Base-by-base conservation (phyloP, 179 eudicot genomes). In the Spergularia azorica region DNA sequence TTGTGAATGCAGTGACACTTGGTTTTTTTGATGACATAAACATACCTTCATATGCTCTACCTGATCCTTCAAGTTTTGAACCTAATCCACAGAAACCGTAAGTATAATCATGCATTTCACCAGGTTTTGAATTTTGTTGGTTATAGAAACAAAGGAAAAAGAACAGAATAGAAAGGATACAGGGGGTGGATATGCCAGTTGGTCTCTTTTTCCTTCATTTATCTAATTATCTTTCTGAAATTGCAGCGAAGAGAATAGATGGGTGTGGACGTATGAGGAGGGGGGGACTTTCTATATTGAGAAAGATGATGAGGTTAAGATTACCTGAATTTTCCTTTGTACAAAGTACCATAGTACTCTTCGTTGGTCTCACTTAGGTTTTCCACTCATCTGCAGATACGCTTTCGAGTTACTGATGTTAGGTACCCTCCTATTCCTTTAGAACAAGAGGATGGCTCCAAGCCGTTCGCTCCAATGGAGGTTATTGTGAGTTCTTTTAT, bases 401-500 rank as follows among this genome's bases (percentile, higher is more conserved):
- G 96, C 62, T 92, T 95, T 74, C 84, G 79, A 54, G 98, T 95
- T 78, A 64, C 79, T 36, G 75, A 72, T 72, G 88, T 95, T 60
- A 83, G 71, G 7, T 95, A 87, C 77, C 97, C 96, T 57, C 36
- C 88, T 38, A 80, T 89, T 74, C 98, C 98, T 6, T 71, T 92
- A 72, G 92, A 90, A 70, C 92, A 85, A 73, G 87, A 85, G 52
- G 82, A 78, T 62, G 88, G 82, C 62, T 18, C 78, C 70, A 91
- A 95, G 80, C 95, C 95, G 18, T 91, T 95, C 84, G 96, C 98
- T 73, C 98, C 97, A 6, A 92, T 95, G 97, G 84, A 87, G 78
- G 74, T 92, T 67, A 83, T 82, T 66, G 98, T 95, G 81, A 88
- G 98, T 88, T 67, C 68, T 46, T 63, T 57, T 26, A 26, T 26